Percentiles rank a stretch among this genome's conserved stretches.
These are phyloP conservation scores for Chlamydomonas eustigma DNA, from an alignment of 139 green algal genomes.

Conservation along the genomic window DNA sequence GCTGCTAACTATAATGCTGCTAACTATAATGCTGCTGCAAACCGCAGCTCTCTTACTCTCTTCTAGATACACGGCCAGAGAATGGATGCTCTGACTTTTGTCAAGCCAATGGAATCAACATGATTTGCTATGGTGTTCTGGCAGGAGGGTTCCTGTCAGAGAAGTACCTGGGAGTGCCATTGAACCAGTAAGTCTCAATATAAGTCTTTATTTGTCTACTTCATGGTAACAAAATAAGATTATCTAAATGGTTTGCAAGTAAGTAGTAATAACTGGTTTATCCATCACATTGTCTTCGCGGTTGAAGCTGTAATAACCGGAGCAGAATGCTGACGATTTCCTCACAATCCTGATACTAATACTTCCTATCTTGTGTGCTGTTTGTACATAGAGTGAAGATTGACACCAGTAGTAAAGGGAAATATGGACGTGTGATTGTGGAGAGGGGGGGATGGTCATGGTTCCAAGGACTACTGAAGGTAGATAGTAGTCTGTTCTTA, in stretches of 20 bases:
- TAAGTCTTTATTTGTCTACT: too few species aligned
- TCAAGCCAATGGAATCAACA: slow-evolving; percentile 45
- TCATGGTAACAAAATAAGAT: too few species aligned
- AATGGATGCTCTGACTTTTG: slow-evolving; percentile 44
- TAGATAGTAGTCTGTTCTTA: slow-evolving; percentile 10
- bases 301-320: too few species aligned
- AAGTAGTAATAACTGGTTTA: too few species aligned
- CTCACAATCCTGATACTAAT: too few species aligned
- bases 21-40: too few species aligned
- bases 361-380: too few species aligned
- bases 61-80: slow-evolving; percentile 67
- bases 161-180: slow-evolving; percentile 43
- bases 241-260: too few species aligned
- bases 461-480: slow-evolving; percentile 67
- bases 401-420: slow-evolving; percentile 58
- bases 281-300: too few species aligned
- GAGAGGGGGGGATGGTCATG: slow-evolving; percentile 70
- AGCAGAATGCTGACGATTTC: too few species aligned
- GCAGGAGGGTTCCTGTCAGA: slow-evolving; percentile 73
- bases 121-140: slow-evolving; percentile 82
- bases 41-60: slow-evolving; percentile 74
- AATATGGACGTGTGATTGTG: slow-evolving; percentile 71
- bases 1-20: too few species aligned
- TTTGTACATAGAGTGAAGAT: slow-evolving; percentile 45
- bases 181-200: slow-evolving; percentile 18